Conservation (phyloP, 163 green algal genomes). For the Coccomyxa subellipsoidea region DNA sequence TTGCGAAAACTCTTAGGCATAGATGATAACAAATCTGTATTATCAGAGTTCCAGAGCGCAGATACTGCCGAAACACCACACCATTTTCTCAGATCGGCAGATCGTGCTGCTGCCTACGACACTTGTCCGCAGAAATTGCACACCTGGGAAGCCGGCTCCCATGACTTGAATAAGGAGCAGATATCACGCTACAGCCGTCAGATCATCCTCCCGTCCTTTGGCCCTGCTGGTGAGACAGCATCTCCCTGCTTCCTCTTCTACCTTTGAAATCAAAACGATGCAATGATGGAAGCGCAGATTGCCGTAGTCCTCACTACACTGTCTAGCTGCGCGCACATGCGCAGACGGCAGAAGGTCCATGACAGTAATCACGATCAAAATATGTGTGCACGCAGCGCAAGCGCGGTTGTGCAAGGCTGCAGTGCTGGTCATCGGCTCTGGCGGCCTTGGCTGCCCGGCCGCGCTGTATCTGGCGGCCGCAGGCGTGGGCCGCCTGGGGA, state of each 20-base stretch:
- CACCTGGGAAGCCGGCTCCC: conserved; percentile 8
- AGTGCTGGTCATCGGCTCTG: conserved; percentile 91
- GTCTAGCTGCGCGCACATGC: no score
- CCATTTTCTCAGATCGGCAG: neutral
- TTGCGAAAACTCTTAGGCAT: neutral
- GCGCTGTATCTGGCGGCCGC: conserved; percentile 90
- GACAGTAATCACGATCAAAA: no score
- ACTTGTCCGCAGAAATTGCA: neutral
- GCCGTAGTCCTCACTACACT: no score
- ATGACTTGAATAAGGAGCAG: conserved; percentile 50
- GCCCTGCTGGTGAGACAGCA: conserved; percentile 50
- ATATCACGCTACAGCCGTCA: conserved; percentile 87
- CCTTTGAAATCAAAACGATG: no score
- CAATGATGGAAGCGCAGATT: no score
- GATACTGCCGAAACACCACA: neutral
- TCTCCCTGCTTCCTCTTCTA: no score
- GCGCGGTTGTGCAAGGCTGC: conserved; percentile 54
- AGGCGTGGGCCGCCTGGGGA: conserved; percentile 78
- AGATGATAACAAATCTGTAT: neutral
- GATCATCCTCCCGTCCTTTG: conserved; percentile 86
- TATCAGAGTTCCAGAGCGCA: neutral
- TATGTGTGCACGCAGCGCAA: conserved; percentile 51
- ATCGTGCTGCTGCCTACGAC: neutral
- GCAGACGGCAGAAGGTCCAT: no score
- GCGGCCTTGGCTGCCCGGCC: conserved; percentile 88